Evolutionary conservation across 2,329 filamentous ascomycete genomes (phyloP).

Genomic region (Fusarium nanum): DNA sequence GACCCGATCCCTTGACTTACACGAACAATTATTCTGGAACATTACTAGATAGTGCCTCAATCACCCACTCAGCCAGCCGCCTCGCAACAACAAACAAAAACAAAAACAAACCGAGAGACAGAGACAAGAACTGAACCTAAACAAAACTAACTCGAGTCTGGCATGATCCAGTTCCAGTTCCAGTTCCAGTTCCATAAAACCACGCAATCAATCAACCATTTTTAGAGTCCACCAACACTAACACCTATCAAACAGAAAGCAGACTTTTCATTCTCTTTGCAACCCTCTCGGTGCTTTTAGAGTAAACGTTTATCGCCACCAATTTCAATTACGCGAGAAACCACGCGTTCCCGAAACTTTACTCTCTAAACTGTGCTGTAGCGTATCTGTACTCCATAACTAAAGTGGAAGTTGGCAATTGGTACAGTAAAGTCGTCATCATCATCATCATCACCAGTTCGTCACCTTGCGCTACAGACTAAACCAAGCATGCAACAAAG

Average conservation of each 20-base stretch:
- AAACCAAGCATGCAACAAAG: background rate
- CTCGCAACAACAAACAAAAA: conserved; percentile 13
- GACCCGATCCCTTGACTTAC: conserved; percentile 6
- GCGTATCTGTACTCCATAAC: background rate
- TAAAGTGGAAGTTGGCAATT: background rate
- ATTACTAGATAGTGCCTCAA: conserved; percentile 1
- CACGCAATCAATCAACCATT: conserved; percentile 14
- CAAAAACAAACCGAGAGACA: conserved; percentile 7
- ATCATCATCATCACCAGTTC: conserved; percentile 18
- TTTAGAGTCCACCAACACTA: background rate
- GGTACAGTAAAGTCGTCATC: background rate
- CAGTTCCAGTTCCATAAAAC: conserved; percentile 4
- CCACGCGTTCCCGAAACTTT: conserved; percentile 18
- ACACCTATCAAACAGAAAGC: background rate
- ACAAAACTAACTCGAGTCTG: background rate
- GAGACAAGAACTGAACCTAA: background rate
- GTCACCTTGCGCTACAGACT: conserved; percentile 23
- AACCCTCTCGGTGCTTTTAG: conserved; percentile 17
- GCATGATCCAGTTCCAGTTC: background rate
- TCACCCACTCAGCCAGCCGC: conserved; percentile 8
- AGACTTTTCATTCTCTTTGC: conserved; percentile 8
- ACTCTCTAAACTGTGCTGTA: background rate
- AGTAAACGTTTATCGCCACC: conserved; percentile 29
- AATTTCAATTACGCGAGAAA: conserved; percentile 15
- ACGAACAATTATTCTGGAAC: conserved; percentile 31